A percentile compares a stretch with the other conserved stretches of the same genome.
Conservation (phyloP, 257 asterid genomes). For the Fraxinus pennsylvanica region DNA sequence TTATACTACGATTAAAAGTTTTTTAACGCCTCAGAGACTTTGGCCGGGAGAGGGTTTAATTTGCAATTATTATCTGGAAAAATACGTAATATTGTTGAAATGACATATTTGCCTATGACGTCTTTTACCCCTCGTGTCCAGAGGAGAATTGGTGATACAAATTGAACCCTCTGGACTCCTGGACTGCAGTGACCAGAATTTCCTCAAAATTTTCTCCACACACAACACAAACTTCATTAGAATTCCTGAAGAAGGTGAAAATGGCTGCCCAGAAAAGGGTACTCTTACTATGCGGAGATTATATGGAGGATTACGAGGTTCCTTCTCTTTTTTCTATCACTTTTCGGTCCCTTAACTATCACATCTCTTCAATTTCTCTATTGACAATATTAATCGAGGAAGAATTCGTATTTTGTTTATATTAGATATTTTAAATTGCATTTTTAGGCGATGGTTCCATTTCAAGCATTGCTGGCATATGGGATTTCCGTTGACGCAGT, state of each 20-base stretch:
- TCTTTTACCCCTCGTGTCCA: neutral
- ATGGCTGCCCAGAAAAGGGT: conserved; percentile 73
- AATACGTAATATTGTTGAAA: too few species aligned
- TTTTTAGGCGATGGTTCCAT: conserved; percentile 87
- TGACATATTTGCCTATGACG: too few species aligned
- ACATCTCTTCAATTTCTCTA: neutral
- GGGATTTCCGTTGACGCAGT: conserved; percentile 90
- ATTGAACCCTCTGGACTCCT: neutral
- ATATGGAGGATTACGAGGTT: conserved; percentile 92
- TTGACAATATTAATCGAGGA: neutral
- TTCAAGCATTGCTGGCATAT: conserved; percentile 86
- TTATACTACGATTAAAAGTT: too few species aligned
- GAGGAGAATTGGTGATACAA: neutral
- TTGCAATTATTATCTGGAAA: too few species aligned
- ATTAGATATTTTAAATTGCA: neutral
- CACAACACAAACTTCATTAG: conserved; percentile 20
- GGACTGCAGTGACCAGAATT: neutral
- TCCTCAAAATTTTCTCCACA: conserved; percentile 33
- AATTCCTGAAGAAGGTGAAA: conserved; percentile 16
- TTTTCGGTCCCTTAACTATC: conserved; percentile 10
- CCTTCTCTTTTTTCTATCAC: too few species aligned
- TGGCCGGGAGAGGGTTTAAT: too few species aligned
- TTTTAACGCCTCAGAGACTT: too few species aligned
- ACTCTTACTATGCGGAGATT: conserved; percentile 83
- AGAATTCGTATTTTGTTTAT: neutral